These are phyloP conservation scores for Periconia digitata DNA, from an alignment of 2,329 filamentous ascomycete species.

Conservation along the genomic window DNA sequence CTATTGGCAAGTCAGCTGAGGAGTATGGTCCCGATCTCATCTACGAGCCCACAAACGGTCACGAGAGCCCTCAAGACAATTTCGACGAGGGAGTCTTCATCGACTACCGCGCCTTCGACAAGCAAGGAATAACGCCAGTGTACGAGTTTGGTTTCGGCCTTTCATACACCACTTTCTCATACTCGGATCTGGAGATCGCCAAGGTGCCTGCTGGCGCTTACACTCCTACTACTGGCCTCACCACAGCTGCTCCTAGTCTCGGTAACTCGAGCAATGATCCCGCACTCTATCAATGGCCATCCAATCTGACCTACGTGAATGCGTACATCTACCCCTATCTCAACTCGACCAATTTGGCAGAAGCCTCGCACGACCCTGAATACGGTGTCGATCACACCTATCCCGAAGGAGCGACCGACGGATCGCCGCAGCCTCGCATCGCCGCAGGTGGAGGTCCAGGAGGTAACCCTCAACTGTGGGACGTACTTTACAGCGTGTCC, in stretches of 20 bases:
- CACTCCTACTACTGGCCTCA: slow-evolving; percentile 62
- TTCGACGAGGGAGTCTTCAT: slow-evolving; percentile 81
- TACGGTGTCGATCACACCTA: slow-evolving; percentile 63
- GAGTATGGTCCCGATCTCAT: slow-evolving; percentile 71
- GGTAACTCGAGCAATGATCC: slow-evolving; percentile 65
- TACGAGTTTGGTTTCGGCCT: slow-evolving; percentile 83
- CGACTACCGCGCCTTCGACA: slow-evolving; percentile 78
- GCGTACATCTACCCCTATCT: slow-evolving; percentile 73
- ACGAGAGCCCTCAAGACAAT: slow-evolving; percentile 67
- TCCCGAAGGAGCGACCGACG: slow-evolving; percentile 60
- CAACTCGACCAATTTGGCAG: slow-evolving; percentile 61
- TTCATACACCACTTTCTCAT: slow-evolving; percentile 77
- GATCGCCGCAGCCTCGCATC: slow-evolving; percentile 58
- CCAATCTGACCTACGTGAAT: slow-evolving; percentile 54
- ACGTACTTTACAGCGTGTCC: slow-evolving; percentile 67
- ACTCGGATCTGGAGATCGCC: slow-evolving; percentile 66
- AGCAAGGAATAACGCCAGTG: slow-evolving; percentile 64
- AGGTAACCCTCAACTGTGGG: slow-evolving; percentile 66
- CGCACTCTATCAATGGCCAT: slow-evolving; percentile 69
- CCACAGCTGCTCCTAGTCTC: slow-evolving; percentile 63
- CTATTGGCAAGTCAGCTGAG: slow-evolving; percentile 67
- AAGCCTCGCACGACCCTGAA: slow-evolving; percentile 59
- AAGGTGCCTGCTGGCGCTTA: slow-evolving; percentile 57
- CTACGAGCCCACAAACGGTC: slow-evolving; percentile 69
- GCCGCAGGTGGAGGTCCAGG: slow-evolving; percentile 66